Percentiles rank a stretch among this genome's conserved stretches.
These are phyloP conservation scores for Sextonia rubra DNA, from an alignment of 164 flowering plant genomes.

Conservation along the genomic window DNA sequence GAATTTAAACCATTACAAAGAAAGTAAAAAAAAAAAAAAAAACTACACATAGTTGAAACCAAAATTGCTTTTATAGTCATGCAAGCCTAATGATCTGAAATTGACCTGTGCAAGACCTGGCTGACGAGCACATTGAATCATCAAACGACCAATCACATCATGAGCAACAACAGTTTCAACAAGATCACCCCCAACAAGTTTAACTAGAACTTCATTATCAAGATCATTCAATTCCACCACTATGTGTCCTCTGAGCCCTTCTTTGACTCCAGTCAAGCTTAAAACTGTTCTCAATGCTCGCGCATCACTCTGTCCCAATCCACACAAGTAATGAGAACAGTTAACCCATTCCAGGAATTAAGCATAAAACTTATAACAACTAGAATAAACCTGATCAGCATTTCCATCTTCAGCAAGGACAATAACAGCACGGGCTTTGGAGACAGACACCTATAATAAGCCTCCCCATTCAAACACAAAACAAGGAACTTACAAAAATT, in stretches of 20 bases:
- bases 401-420: slow-evolving; percentile 87
- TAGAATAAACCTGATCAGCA: slow-evolving; percentile 65
- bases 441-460: slow-evolving; percentile 65
- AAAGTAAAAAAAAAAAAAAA: too few species aligned
- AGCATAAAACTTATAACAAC: neutral
- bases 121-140: slow-evolving; percentile 92
- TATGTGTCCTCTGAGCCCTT: slow-evolving; percentile 76
- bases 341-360: neutral
- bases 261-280: slow-evolving; percentile 78
- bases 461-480: neutral
- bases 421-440: slow-evolving; percentile 78
- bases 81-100: slow-evolving; percentile 4
- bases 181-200: slow-evolving; percentile 85
- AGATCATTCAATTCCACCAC: slow-evolving; percentile 89
- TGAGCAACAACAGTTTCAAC: slow-evolving; percentile 90
- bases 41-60: neutral
- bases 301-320: slow-evolving; percentile 63
- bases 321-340: neutral
- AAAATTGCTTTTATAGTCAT: neutral
- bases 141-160: slow-evolving; percentile 90
- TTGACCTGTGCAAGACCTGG: slow-evolving; percentile 90
- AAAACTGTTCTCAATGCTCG: slow-evolving; percentile 80
- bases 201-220: slow-evolving; percentile 80
- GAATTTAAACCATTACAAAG: neutral
- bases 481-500: neutral